Evolutionary conservation across 73 alveolate genomes (phyloP).

Genomic region (Paramecium pentaurelia): DNA sequence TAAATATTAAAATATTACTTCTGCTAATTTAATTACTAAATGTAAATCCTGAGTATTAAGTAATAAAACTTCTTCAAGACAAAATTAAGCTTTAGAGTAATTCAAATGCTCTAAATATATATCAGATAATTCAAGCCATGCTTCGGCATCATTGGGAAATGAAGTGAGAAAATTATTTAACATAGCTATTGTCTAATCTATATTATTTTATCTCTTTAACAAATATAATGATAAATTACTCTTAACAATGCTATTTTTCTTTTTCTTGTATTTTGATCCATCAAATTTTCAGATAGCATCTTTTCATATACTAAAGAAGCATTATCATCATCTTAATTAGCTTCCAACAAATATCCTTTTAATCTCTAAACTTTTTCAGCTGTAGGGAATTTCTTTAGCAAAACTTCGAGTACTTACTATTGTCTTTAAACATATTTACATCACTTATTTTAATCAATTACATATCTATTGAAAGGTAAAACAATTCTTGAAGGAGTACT

Average conservation of each 20-base stretch:
- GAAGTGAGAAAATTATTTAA: background rate
- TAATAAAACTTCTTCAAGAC: conserved; percentile 27
- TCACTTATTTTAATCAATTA: background rate
- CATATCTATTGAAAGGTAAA: conserved; percentile 14
- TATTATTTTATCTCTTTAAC: background rate
- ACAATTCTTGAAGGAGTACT: conserved; percentile 1
- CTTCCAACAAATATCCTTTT: conserved; percentile 5
- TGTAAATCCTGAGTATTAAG: background rate
- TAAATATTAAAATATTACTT: background rate
- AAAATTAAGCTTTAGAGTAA: conserved; percentile 3
- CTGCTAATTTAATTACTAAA: background rate
- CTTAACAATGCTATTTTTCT: conserved; percentile 9
- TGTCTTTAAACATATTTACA: background rate
- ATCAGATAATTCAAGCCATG: conserved; percentile 27
- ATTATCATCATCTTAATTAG: background rate
- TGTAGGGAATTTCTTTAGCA: background rate
- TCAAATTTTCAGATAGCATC: background rate
- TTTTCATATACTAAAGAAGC: background rate
- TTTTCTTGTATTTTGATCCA: background rate
- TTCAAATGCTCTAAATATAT: background rate
- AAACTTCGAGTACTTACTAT: conserved; percentile 7
- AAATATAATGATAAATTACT: background rate
- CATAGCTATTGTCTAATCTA: background rate
- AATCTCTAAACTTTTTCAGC: conserved; percentile 2
- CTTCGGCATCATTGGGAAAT: conserved; percentile 25